Base-by-base conservation (phyloP, 805 yeast species). In the Yarrowia sp. region DNA sequence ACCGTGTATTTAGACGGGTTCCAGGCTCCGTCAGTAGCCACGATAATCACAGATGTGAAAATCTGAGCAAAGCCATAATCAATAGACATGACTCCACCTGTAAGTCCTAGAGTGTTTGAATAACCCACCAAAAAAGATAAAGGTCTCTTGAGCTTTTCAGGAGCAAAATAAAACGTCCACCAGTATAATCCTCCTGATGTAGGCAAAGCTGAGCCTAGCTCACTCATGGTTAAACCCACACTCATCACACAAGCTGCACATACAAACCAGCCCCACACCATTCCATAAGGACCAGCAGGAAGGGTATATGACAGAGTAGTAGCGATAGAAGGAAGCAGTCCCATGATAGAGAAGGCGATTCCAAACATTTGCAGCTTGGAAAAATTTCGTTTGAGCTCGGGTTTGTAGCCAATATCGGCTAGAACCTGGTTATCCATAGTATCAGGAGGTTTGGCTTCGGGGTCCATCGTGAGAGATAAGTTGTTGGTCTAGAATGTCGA, bases 171-270 rank as follows among this genome's bases (percentile, higher is more conserved):
- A 73, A 80, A 84, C 1, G 89, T 84, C 86, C 88, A 85, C 74
- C 82, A 85, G 71, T 86, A 88, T 42, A 88, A 75, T 5, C 92
- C 92, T 63, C 92, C 92, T 22, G 88, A 83, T 0, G 92, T 87
- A 33, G 93, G 92, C 68, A 86, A 81, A 1, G 90, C 83, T 41
- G 87, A 81, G 0, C 88, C 89, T 68, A 86, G 73, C 69, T 86
- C 88, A 4, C 89, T 79, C 85, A 88, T 83, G 15, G 87, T 78
- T 7, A 82, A 68, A n/a, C 90, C 91, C 18, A 85, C 81, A 8
- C 79, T 71, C 64, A 86, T 71, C 65, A 87, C 84, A 69, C 85
- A 83, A 14, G 78, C 65, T 1, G 85, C 80, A 38, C 89, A 80
- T 11, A 84, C 70, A 57, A 85, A 74, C 92, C 92, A 88, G 55